These are phyloP conservation scores for Gossypium arboreum DNA, from an alignment of 345 rosid genomes.

Conservation along the genomic window DNA sequence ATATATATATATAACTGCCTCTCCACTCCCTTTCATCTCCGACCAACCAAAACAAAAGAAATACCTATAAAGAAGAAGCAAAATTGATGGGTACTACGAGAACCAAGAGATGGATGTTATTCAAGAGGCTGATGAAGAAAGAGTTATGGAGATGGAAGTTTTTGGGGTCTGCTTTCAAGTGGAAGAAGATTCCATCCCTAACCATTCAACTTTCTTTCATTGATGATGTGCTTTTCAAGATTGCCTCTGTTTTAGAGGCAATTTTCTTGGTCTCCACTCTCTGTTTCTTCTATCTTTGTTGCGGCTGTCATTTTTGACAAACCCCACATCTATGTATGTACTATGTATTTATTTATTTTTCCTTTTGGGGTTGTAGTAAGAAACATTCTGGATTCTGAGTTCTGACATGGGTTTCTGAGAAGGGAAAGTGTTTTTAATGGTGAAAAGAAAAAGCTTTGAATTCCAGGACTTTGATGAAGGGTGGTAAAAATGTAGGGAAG, in stretches of 20 bases:
- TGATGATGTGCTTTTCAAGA: constrained; percentile 36
- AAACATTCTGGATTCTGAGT: background rate
- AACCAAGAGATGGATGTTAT: constrained; percentile 23
- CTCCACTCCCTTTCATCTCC: background rate
- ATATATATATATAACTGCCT: constrained; percentile 9
- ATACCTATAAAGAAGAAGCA: background rate
- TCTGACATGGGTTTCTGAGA: background rate
- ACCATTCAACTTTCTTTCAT: constrained; percentile 34
- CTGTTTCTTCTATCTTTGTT: constrained; percentile 45
- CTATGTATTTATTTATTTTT: background rate
- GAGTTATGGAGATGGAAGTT: constrained; percentile 34
- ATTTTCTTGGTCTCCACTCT: constrained; percentile 35
- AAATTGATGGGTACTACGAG: constrained; percentile 6
- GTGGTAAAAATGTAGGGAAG: background rate
- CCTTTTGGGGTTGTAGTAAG: background rate
- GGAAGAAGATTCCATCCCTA: constrained; percentile 23
- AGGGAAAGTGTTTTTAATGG: background rate
- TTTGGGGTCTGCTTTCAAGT: constrained; percentile 36
- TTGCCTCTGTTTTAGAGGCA: constrained; percentile 41
- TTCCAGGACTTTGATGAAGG: constrained; percentile 5
- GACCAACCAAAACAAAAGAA: background rate
- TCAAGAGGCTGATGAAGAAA: constrained; percentile 28
- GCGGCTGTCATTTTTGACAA: constrained; percentile 40
- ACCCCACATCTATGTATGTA: background rate
- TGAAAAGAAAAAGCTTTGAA: background rate